phyloP scores from a whole-genome alignment of 1,284 basidiomycete genomes.

The Apiotrichum veenhuisii region DNA sequence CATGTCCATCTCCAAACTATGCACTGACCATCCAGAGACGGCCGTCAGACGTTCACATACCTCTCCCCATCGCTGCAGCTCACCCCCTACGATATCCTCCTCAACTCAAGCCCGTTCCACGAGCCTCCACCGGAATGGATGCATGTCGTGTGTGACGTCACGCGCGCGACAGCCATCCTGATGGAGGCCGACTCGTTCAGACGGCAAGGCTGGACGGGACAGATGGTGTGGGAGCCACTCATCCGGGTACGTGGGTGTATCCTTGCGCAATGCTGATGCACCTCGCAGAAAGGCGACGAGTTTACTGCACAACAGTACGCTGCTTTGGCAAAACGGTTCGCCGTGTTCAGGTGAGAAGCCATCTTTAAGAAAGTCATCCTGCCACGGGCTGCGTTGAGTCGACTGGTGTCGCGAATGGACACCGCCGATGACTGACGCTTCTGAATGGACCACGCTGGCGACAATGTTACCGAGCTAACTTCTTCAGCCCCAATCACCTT shows the following conservation, averaged over 20 bases:
- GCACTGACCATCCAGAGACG: constrained; percentile 26
- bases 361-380: no score
- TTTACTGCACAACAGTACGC: constrained; percentile 5
- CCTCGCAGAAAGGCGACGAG: neutral
- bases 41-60: constrained; percentile 69
- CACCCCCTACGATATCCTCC: constrained; percentile 65
- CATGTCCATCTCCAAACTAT: neutral
- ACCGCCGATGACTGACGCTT: no score
- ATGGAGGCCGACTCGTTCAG: constrained; percentile 57
- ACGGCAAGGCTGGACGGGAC: constrained; percentile 58
- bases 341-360: constrained; percentile 35
- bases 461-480: neutral
- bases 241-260: constrained; percentile 7
- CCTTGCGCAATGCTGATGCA: neutral
- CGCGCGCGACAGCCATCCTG: constrained; percentile 65
- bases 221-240: constrained; percentile 78
- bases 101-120: constrained; percentile 52
- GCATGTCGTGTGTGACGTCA: constrained; percentile 82
- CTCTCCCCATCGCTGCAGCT: constrained; percentile 69
- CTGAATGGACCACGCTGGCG: no score
- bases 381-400: no score
- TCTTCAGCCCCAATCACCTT: constrained; percentile 53
- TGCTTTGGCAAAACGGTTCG: constrained; percentile 24
- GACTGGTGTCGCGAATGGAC: no score
- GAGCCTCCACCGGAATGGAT: constrained; percentile 56